Conservation (phyloP, 2,329 filamentous ascomycete species). For the Arthrocladium fulminans region DNA sequence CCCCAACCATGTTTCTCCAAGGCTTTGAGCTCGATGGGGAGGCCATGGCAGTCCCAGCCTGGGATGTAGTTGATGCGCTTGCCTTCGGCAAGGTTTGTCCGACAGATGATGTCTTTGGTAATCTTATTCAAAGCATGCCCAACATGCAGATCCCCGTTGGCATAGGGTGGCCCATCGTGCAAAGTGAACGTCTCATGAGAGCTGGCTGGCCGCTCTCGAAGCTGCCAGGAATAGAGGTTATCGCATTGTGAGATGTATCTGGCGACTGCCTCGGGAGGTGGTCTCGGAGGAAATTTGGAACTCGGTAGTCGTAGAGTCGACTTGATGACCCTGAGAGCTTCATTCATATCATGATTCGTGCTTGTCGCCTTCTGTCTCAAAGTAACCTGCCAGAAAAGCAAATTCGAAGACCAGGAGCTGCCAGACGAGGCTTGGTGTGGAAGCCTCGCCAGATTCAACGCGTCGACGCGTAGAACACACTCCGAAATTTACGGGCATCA, state of each 20-base stretch:
- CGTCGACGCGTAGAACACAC: too few relatives aligned
- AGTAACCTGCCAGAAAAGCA: too few relatives aligned
- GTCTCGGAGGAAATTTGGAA: constrained; percentile 56
- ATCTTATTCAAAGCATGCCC: constrained; percentile 97
- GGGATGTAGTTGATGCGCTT: constrained; percentile 72
- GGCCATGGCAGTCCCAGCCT: constrained; percentile 95
- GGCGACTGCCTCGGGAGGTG: constrained; percentile 37
- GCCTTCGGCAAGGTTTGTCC: constrained; percentile 70
- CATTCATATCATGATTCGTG: constrained; percentile 19
- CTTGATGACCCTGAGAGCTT: constrained; percentile 53
- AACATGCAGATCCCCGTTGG: constrained; percentile 83
- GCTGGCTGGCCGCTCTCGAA: constrained; percentile 37
- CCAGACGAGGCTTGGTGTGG: too few relatives aligned
- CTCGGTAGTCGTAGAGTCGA: constrained; percentile 67
- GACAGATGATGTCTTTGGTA: constrained; percentile 84
- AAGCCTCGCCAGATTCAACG: too few relatives aligned
- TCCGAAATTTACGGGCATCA: not conserved
- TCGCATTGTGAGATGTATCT: constrained; percentile 68
- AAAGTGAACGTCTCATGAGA: constrained; percentile 59
- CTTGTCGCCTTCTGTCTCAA: too few relatives aligned
- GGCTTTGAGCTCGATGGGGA: constrained; percentile 95
- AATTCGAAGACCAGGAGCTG: too few relatives aligned
- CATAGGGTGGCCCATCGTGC: constrained; percentile 94
- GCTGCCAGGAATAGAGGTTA: constrained; percentile 84
- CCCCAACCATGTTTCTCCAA: constrained; percentile 49